Percentiles rank a stretch among this genome's conserved stretches.
Evolutionary conservation across 2,329 filamentous ascomycete genomes (phyloP).

Genomic region (Fusarium subglutinans): DNA sequence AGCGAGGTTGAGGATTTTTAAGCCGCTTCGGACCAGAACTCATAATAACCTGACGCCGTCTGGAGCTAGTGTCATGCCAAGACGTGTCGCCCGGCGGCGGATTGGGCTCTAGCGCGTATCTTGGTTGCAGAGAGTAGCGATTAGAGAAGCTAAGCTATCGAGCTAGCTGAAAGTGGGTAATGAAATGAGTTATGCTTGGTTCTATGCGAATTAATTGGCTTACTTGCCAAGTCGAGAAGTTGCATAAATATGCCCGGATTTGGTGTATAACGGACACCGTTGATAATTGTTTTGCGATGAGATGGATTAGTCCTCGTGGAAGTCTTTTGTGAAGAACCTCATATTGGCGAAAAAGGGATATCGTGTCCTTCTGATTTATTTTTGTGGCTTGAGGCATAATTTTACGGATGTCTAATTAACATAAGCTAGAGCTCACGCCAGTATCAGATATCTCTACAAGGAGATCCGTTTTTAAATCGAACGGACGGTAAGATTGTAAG

Average conservation of each 20-base stretch:
- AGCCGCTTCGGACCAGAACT: not conserved
- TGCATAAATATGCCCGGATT: not conserved
- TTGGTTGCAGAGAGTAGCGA: not conserved
- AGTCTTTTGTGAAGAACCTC: fast-evolving
- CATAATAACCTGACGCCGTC: not conserved
- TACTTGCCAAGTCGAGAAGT: fast-evolving
- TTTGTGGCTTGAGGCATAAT: fast-evolving
- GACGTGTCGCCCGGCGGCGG: not conserved
- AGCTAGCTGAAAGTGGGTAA: not conserved
- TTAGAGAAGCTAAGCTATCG: fast-evolving
- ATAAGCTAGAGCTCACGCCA: not conserved
- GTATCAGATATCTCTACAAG: too few relatives aligned
- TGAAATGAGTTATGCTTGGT: not conserved
- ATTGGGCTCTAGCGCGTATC: not conserved
- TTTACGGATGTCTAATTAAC: fast-evolving
- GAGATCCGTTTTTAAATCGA: fast-evolving
- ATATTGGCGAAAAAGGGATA: fast-evolving
- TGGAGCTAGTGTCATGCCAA: not conserved
- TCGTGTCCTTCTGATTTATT: fast-evolving
- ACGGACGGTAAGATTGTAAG: too few relatives aligned
- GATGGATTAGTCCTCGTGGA: fast-evolving
- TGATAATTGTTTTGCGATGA: fast-evolving
- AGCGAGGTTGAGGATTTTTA: not conserved
- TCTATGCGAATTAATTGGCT: fast-evolving
- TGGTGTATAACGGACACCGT: not conserved